A percentile compares a stretch with the other conserved stretches of the same genome.
These are phyloP conservation scores for Pyricularia grisea DNA, from an alignment of 2,329 filamentous ascomycete genomes.

Conservation along the genomic window DNA sequence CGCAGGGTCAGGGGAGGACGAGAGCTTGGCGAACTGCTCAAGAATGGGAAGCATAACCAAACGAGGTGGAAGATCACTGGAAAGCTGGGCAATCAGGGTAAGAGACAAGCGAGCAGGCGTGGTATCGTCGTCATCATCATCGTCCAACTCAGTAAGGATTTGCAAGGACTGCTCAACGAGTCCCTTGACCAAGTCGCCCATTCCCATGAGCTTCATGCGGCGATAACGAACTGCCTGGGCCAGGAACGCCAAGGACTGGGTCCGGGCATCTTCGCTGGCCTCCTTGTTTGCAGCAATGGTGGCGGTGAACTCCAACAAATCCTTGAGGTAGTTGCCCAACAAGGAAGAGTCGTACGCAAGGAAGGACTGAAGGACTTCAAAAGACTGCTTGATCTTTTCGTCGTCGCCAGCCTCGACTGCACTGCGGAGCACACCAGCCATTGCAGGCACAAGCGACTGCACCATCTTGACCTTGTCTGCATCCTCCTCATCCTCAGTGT, in stretches of 20 bases:
- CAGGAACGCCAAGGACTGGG: slow-evolving; percentile 86
- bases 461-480: slow-evolving; percentile 62
- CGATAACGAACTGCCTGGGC: slow-evolving; percentile 88
- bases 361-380: slow-evolving; percentile 95
- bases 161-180: slow-evolving; percentile 82
- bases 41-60: slow-evolving; percentile 91
- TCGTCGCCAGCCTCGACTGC: slow-evolving; percentile 74
- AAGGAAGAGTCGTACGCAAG: slow-evolving; percentile 82
- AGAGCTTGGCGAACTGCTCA: slow-evolving; percentile 75
- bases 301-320: slow-evolving; percentile 90
- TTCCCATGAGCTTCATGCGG: slow-evolving; percentile 89
- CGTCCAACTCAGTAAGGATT: slow-evolving; percentile 82
- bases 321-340: slow-evolving; percentile 75
- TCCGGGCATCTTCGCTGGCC: slow-evolving; percentile 74
- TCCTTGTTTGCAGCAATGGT: slow-evolving; percentile 69
- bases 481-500: slow-evolving; percentile 84
- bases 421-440: slow-evolving; percentile 84
- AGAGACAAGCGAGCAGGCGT: slow-evolving; percentile 80
- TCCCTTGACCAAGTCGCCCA: slow-evolving; percentile 74
- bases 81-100: slow-evolving; percentile 79
- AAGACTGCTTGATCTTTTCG: slow-evolving; percentile 79
- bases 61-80: slow-evolving; percentile 79
- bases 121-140: slow-evolving; percentile 70
- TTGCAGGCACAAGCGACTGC: slow-evolving; percentile 71
- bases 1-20: slow-evolving; percentile 62